Conservation (phyloP, 108 stramenopile genomes). For the Hondaea fermentalgiana region DNA sequence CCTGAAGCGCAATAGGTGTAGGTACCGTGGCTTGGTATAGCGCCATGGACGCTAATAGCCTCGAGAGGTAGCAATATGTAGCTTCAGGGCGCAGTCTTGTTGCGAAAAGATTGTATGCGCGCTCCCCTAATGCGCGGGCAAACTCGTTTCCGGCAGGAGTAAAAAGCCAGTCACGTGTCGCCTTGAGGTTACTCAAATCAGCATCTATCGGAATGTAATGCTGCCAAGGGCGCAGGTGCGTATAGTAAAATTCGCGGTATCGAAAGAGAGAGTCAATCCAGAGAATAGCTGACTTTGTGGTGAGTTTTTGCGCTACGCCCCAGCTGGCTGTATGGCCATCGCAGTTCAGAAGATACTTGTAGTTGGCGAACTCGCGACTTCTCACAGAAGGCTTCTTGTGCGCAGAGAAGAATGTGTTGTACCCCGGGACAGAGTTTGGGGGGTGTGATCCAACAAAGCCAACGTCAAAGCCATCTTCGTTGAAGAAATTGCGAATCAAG, state of each 20-base stretch:
- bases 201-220: not conserved
- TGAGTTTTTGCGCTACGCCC: not conserved
- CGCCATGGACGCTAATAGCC: not conserved
- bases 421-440: not conserved
- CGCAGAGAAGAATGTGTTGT: not conserved
- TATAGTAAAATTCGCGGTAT: slow-evolving; percentile 4
- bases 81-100: not conserved
- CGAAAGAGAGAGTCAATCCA: not conserved
- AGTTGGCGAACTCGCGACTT: not conserved
- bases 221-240: not conserved
- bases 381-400: not conserved
- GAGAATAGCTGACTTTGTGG: not conserved
- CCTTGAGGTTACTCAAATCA: not conserved
- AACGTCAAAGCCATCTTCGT: not conserved
- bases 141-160: not conserved
- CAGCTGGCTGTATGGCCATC: slow-evolving; percentile 12
- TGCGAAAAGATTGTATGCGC: not conserved
- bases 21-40: not conserved
- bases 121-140: not conserved
- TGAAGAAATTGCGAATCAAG: not conserved
- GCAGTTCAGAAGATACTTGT: slow-evolving; percentile 5
- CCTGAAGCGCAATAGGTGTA: not conserved
- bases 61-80: not conserved
- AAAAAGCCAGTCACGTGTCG: not conserved
- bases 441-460: not conserved